Base-by-base conservation (phyloP, 192 early-diverging fungal genomes). In the Phlyctochytrium bullatum region DNA sequence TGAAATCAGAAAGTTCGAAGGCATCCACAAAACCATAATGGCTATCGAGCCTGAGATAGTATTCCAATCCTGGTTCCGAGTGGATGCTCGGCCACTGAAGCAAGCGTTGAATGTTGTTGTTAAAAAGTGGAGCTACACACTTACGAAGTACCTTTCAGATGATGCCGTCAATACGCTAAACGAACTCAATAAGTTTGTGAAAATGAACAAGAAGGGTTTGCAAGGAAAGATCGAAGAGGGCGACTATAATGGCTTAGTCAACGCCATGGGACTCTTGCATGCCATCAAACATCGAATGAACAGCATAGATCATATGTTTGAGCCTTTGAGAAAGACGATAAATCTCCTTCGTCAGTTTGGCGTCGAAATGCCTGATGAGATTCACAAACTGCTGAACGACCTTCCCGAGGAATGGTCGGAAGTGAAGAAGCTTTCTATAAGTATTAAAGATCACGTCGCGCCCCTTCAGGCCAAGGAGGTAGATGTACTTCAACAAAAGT, bases 61-160 rank as follows among this genome's bases (percentile, higher is more conserved):
- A 29, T 80, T 87, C 63, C 66, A 80, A 61, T 73, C 75, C 17
- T 88, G 86, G 86, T 88, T 87, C 75, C 78, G 80, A 25, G 70
- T 88, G 16, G 86, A 88, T 60, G 85, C 77, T 17, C 63, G 75
- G 24, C 86, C 86, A 3, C 71, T 88, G 53, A 88, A 88, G 65
- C 86, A 88, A 67, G 58, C 81, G 30, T 70, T 88, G 25, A 88
- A 88, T 60, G 77, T 88, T 3, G 80, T 81, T 16, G 86, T 88
- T 40, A 88, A 88, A 63, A 88, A 88, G 54, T 88, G 86, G 86
- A 82, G 76, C 36, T 88, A 85, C 69, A 88, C 86, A 1, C 65
- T 88, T 28, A 88, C 86, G 2, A 88, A 88, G 59, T 77, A 88
- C 61, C 70, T 88, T 3, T 78, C 69, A 2, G 86, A 88, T 60